phyloP scores from a whole-genome alignment of 192 early-diverging fungal species.

The Coemansia sp. region DNA sequence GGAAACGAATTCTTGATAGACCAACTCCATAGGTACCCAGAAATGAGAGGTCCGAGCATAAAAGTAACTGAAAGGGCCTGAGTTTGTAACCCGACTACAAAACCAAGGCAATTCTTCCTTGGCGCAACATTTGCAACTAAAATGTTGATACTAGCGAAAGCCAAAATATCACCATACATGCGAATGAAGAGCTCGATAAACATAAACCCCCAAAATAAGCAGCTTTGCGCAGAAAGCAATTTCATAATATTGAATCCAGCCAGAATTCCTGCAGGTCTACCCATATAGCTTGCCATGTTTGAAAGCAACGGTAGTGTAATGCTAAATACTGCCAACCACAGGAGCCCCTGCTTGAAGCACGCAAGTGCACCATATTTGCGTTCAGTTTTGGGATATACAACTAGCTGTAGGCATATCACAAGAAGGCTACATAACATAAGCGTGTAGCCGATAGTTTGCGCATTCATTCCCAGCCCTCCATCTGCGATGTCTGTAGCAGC shows the following conservation, averaged over 20 bases:
- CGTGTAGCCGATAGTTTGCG: conserved; percentile 52
- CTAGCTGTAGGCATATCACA: conserved; percentile 54
- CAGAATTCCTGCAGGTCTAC: not conserved
- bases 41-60: conserved; percentile 11
- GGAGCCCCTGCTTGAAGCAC: conserved; percentile 39
- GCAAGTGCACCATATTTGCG: too few relatives aligned
- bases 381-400: conserved; percentile 42
- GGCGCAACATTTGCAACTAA: conserved; percentile 12
- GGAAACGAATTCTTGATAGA: conserved; percentile 34
- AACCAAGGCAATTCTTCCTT: conserved; percentile 6
- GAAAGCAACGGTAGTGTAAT: not conserved
- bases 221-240: not conserved
- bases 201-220: not conserved
- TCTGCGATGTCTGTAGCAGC: conserved; percentile 26
- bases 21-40: conserved; percentile 19
- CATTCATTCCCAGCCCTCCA: conserved; percentile 57
- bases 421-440: conserved; percentile 37
- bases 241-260: too few relatives aligned
- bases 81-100: conserved; percentile 19
- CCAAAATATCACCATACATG: not conserved
- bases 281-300: not conserved
- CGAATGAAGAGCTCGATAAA: not conserved
- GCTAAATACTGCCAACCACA: not conserved
- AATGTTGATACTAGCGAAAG: conserved; percentile 10
- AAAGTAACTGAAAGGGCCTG: not conserved